A percentile compares a stretch with the other conserved stretches of the same genome.
phyloP scores from a whole-genome alignment of 331 rosid genomes.

The Pyrus hybrid region DNA sequence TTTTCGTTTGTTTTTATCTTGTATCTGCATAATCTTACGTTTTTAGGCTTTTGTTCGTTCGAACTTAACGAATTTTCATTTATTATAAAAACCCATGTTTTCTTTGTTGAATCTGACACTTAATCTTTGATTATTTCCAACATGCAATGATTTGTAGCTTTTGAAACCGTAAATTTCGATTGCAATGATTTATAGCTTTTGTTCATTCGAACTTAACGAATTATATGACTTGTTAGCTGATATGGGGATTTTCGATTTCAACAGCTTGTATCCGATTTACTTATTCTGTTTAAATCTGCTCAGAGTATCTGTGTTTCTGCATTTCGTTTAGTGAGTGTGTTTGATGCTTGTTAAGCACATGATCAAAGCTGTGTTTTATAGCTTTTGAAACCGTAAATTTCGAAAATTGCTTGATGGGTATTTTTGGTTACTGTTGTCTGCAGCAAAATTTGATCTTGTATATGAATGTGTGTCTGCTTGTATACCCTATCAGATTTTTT shows the following conservation, averaged over 20 bases:
- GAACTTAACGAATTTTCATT: background rate
- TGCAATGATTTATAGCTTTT: no score
- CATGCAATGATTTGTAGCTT: conserved; percentile 12
- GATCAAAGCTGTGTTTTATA: background rate
- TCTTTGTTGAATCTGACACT: background rate
- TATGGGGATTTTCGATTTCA: background rate
- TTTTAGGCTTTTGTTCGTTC: background rate
- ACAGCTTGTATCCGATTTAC: background rate
- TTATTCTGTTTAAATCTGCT: background rate
- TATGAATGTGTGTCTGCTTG: background rate
- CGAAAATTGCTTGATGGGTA: background rate
- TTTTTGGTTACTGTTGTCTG: background rate
- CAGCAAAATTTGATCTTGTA: background rate
- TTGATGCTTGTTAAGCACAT: background rate
- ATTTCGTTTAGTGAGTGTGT: background rate
- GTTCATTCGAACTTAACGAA: background rate
- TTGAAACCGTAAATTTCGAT: no score
- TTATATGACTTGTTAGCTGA: background rate
- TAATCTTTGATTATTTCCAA: background rate
- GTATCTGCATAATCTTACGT: background rate
- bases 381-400: background rate
- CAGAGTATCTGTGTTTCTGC: background rate
- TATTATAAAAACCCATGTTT: background rate
- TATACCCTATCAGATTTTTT: background rate
- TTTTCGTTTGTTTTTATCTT: background rate